These are phyloP conservation scores for Flaveria bidentis DNA, from an alignment of 129 eudicot species.

Conservation along the genomic window DNA sequence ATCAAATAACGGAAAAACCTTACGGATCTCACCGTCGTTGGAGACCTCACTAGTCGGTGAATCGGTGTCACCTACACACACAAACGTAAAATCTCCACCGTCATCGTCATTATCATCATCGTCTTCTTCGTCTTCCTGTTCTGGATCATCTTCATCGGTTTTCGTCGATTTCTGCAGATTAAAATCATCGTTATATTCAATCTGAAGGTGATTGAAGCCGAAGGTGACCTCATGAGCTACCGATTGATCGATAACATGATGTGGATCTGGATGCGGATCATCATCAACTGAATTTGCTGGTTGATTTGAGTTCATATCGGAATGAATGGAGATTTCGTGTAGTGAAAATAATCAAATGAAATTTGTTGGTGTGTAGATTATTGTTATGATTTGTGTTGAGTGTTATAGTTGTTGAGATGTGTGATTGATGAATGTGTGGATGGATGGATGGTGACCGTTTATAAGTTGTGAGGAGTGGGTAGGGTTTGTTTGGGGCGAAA, in stretches of 20 bases:
- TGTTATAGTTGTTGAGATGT: too few relatives aligned
- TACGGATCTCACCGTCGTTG: conserved; percentile 49
- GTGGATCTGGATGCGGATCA: conserved; percentile 13
- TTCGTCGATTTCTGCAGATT: background rate
- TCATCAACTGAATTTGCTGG: background rate
- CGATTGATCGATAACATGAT: background rate
- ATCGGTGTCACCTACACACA: conserved; percentile 23
- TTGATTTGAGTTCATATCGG: conserved; percentile 2
- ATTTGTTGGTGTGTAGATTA: background rate
- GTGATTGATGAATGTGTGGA: background rate
- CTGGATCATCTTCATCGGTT: background rate
- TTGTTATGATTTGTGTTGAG: too few relatives aligned
- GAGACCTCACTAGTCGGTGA: conserved; percentile 32
- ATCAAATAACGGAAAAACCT: conserved; percentile 57
- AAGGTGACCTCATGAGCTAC: conserved; percentile 18
- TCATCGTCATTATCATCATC: conserved; percentile 31
- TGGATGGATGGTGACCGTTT: background rate
- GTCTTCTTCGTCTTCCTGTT: background rate
- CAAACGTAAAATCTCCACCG: conserved; percentile 62
- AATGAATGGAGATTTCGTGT: conserved; percentile 11
- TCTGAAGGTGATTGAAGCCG: conserved; percentile 17
- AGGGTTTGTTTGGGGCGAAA: too few relatives aligned
- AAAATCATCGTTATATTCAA: background rate
- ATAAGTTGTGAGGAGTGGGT: too few relatives aligned
- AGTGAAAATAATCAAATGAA: background rate